Base-by-base conservation (phyloP, 2,329 filamentous ascomycete species). In the Venturia oleaginea region DNA sequence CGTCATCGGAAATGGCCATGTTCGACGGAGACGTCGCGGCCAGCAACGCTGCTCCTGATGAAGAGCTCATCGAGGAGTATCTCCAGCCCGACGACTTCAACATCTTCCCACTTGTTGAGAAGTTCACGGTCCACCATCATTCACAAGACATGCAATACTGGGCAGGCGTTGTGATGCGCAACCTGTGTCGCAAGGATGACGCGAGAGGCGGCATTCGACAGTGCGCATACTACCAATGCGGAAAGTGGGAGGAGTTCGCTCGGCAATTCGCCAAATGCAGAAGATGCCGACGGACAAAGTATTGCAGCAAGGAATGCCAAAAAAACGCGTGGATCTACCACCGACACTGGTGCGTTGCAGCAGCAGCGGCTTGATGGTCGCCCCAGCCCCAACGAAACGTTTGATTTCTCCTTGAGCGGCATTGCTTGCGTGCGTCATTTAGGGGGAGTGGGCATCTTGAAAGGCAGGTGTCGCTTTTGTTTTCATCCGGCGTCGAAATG, bases 251-350 rank as follows among this genome's bases (percentile, higher is more conserved):
- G 76, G 90, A 97, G 77, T 97, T 86, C 75, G 92, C 93, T 46
- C 86, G 94, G 67, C 93, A 99, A 74, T 99, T 99, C 76, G 94
- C 94, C 70, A 99, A 99, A 78, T 99, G 94, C 78, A 88, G 94
- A 69, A 88, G 94, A 68, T 99, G 94, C 79, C 87, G 94, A 70
- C 87, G 94, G 68, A 99, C 94, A 67, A 99, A 99, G 77, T 97
- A 97, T 80, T 99, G 94, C 86, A 97, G 92, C 84, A 99, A 99
- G 78, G 94, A 99, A 76, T 99, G 94, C 77, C 94, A 99, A 78
- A 97, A 97, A 81, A 95, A 91, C 70, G 95, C 94, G 11, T 99
- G 94, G 94, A 92, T 94, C 34, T 97, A 92, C 77, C 94, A 99
- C 75, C 87, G 94, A 67, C 95, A 97, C 78, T 99, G 94, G 94